Evolutionary conservation across 208 protist genomes (phyloP).

Genomic region (Trypanosoma vivax): DNA sequence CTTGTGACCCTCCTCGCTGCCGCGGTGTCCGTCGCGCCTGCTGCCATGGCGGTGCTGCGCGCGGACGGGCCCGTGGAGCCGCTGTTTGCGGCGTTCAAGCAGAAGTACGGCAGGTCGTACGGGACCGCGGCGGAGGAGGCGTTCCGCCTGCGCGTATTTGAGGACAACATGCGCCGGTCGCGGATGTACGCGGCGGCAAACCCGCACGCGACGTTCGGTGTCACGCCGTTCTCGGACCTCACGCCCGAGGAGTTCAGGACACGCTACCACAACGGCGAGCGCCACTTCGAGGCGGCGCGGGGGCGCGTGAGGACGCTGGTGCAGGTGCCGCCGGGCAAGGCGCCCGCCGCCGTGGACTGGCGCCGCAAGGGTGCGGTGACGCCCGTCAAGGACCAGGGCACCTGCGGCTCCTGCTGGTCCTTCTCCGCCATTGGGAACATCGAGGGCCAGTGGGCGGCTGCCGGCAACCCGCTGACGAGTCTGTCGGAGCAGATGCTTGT

Average conservation of each 20-base stretch:
- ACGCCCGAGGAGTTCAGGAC: slow-evolving; percentile 40
- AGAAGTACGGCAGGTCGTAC: slow-evolving; percentile 58
- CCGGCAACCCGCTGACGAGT: slow-evolving; percentile 40
- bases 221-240: slow-evolving; percentile 60
- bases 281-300: slow-evolving; percentile 24
- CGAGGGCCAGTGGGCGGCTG: slow-evolving; percentile 52
- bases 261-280: slow-evolving; percentile 31
- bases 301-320: not conserved
- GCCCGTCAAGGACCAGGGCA: slow-evolving; percentile 91
- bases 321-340: not conserved
- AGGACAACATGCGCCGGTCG: slow-evolving; percentile 42
- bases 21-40: slow-evolving; percentile 6
- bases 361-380: slow-evolving; percentile 79
- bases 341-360: slow-evolving; percentile 67
- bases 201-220: slow-evolving; percentile 45
- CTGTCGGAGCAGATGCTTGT: slow-evolving; percentile 94
- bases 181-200: slow-evolving; percentile 24
- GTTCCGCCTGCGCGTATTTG: slow-evolving; percentile 45
- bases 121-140: slow-evolving; percentile 37
- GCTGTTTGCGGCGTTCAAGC: slow-evolving; percentile 69
- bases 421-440: slow-evolving; percentile 84
- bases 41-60: slow-evolving; percentile 5
- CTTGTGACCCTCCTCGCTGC: slow-evolving; percentile 1
- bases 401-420: slow-evolving; percentile 94
- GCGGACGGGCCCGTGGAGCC: slow-evolving; percentile 8